Conservation (phyloP, 2,329 filamentous ascomycete genomes). For the Exophiala calicioides region DNA sequence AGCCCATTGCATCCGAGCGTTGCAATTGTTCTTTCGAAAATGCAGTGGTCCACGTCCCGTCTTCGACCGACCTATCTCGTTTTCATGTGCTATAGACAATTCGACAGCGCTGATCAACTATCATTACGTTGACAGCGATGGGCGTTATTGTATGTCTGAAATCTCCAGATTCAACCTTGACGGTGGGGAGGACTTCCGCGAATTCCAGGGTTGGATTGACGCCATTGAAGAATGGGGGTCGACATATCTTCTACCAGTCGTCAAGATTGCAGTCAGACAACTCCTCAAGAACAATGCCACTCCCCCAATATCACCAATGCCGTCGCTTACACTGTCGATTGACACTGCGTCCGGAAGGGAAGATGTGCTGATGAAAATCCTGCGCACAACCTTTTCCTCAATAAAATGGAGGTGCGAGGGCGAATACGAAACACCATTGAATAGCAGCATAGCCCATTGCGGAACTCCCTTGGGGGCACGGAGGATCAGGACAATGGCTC, state of each 20-base stretch:
- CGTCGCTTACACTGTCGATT: constrained; percentile 25
- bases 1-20: constrained; percentile 25
- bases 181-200: constrained; percentile 19
- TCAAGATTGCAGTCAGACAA: constrained; percentile 26
- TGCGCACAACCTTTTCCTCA: constrained; percentile 20
- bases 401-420: constrained; percentile 27
- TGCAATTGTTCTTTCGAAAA: constrained; percentile 25
- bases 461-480: constrained; percentile 26
- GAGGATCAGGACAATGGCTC: constrained; percentile 22
- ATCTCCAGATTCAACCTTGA: constrained; percentile 30
- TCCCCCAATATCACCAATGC: constrained; percentile 27
- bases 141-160: constrained; percentile 26
- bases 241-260: constrained; percentile 22
- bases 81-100: constrained; percentile 29
- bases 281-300: constrained; percentile 21
- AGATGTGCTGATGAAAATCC: constrained; percentile 21
- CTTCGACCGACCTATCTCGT: constrained; percentile 25
- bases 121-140: constrained; percentile 25
- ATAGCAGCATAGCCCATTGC: constrained; percentile 29
- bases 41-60: constrained; percentile 16
- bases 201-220: constrained; percentile 29
- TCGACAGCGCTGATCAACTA: constrained; percentile 28
- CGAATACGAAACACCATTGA: constrained; percentile 27
- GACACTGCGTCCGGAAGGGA: constrained; percentile 26
- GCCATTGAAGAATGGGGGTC: constrained; percentile 30